Evolutionary conservation across 2,329 filamentous ascomycete species (phyloP), one percentile per base, ranked within the genome.

Genomic region (Cordyceps farinosa): DNA sequence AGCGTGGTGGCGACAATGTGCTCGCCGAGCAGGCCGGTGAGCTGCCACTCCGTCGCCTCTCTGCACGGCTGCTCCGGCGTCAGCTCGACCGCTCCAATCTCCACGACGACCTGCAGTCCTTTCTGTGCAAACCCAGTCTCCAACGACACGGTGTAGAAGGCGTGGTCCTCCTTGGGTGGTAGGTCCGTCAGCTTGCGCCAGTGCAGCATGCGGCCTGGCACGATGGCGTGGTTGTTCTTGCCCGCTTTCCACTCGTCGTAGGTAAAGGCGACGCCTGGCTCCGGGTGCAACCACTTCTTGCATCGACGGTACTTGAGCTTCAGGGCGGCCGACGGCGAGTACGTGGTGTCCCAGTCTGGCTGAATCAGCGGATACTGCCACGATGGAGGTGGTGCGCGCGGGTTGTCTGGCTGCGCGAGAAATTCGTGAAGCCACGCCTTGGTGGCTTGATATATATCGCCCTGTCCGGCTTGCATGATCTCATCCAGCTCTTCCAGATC

Each of bases 181-280:
- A 53, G 50, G 8, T 5, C 8, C 29, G 17, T 10, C 5, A 5
- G 9, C 11, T 9, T 10, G 4, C 29, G n/a, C 32, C 29, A n/a
- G 29, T 3, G n/a, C 36, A 32, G 17, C 52, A 3, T 34, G 8
- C 38, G 22, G 32, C 36, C 45, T 22, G 34, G 9, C 3, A 45
- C 40, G 13, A 30, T 30, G 29, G 48, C 50, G 36, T 40, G 10
- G 11, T 44, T 44, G 50, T 40, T 40, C 36, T 48, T 64, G 34
- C 53, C 53, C n/a, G 17, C 15, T 13, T 58, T 58, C 61, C 54
- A 63, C 10, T 58, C 61, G 44, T 58, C n/a, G 38, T 52, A 63
- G 8, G 53, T 58, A 34, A 53, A 36, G 15, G 38, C 30, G 2
- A 34, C 17, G 8, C 61, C 61, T 22, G 61, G 52, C 15, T 63